Conservation (phyloP, 2,329 filamentous ascomycete species). For the Capronia americana region DNA sequence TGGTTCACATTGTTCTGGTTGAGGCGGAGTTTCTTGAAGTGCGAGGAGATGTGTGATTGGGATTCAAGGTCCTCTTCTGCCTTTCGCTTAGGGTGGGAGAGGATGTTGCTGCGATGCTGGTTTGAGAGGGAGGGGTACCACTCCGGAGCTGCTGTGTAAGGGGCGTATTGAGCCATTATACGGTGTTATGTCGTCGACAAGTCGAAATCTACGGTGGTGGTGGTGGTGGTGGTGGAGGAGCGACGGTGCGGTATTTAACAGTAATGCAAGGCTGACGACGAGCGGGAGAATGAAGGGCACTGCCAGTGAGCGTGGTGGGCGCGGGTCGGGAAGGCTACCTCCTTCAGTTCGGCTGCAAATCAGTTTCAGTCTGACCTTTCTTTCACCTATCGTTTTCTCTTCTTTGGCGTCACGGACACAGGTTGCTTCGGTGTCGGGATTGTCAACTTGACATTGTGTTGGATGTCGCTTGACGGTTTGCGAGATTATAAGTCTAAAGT, state of each 20-base stretch:
- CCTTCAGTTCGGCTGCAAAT: background rate
- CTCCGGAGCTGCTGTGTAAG: conserved; percentile 17
- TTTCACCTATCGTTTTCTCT: conserved; percentile 14
- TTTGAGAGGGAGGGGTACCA: conserved; percentile 21
- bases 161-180: conserved; percentile 26
- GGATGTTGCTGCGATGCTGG: conserved; percentile 30
- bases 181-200: background rate
- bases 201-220: background rate
- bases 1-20: conserved; percentile 24
- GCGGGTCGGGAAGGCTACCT: background rate
- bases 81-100: conserved; percentile 28
- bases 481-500: background rate
- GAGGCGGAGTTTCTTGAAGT: conserved; percentile 38
- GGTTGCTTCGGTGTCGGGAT: conserved; percentile 19
- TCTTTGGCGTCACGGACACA: conserved; percentile 19
- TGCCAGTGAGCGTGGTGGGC: background rate
- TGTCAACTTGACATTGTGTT: conserved; percentile 15
- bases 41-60: conserved; percentile 36
- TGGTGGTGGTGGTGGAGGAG: conserved; percentile 7
- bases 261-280: conserved; percentile 4
- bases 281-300: background rate
- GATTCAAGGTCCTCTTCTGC: conserved; percentile 33
- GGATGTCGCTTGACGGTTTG: conserved; percentile 1
- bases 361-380: background rate
- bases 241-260: background rate